A percentile compares a stretch with the other conserved stretches of the same genome.
phyloP scores from a whole-genome alignment of 2,329 filamentous ascomycete species.

The Microdochium nivale region DNA sequence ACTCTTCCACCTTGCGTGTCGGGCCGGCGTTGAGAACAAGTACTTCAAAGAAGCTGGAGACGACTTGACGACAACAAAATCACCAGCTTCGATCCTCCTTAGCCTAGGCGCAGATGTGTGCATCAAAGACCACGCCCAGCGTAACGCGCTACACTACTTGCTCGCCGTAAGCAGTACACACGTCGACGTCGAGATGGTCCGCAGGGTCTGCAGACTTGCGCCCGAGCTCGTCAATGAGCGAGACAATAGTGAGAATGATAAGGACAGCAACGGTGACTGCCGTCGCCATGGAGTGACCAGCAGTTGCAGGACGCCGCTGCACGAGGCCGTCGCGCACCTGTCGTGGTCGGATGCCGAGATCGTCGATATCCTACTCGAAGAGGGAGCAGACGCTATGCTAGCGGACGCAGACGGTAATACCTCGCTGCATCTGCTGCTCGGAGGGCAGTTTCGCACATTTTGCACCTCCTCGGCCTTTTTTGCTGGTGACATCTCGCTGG shows the following conservation, averaged over 20 bases:
- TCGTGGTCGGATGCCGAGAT: not conserved
- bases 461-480: not conserved
- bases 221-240: conserved; percentile 7
- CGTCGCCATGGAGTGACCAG: not conserved
- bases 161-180: not conserved
- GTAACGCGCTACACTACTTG: conserved; percentile 12
- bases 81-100: conserved; percentile 11
- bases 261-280: too few species aligned
- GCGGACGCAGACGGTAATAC: conserved; percentile 9
- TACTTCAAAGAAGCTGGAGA: conserved; percentile 2
- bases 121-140: conserved; percentile 10
- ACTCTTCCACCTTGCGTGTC: conserved; percentile 15
- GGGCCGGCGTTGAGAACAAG: not conserved
- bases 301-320: conserved; percentile 15
- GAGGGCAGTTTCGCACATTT: not conserved
- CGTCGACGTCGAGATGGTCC: conserved; percentile 5
- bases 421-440: conserved; percentile 11
- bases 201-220: conserved; percentile 2
- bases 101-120: conserved; percentile 13
- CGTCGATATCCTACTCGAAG: conserved; percentile 6
- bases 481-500: not conserved
- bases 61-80: not conserved
- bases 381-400: conserved; percentile 11
- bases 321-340: conserved; percentile 7
- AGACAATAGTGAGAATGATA: conserved; percentile 3